phyloP scores from a whole-genome alignment of 2,329 filamentous ascomycete genomes.

The Cladophialophora carrionii region DNA sequence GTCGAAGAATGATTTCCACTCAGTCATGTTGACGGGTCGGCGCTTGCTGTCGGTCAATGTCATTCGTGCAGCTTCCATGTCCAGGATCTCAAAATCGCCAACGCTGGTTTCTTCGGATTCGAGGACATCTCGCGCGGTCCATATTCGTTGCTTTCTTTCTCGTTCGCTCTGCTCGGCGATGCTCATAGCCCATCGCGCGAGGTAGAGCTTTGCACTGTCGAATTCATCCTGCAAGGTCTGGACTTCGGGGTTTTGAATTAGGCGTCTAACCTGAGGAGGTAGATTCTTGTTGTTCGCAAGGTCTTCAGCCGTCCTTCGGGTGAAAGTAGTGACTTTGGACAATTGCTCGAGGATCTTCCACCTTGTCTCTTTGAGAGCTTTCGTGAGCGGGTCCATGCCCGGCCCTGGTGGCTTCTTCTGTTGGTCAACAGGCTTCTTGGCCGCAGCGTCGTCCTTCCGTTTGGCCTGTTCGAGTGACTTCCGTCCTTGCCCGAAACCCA shows the following conservation, averaged over 20 bases:
- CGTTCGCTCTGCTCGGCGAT: constrained; percentile 95
- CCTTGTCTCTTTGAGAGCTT: constrained; percentile 88
- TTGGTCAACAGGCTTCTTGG: constrained; percentile 45
- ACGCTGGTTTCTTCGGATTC: constrained; percentile 94
- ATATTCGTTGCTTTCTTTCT: constrained; percentile 82
- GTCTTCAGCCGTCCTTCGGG: constrained; percentile 85
- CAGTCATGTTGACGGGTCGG: constrained; percentile 74
- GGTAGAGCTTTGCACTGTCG: constrained; percentile 90
- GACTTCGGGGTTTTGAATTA: constrained; percentile 90
- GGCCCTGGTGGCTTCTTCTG: constrained; percentile 43
- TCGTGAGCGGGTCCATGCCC: constrained; percentile 85
- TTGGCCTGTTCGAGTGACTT: constrained; percentile 54
- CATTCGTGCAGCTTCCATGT: constrained; percentile 72
- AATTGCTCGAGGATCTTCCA: constrained; percentile 98
- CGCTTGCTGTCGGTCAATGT: constrained; percentile 72
- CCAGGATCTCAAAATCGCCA: constrained; percentile 92
- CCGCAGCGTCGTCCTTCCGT: constrained; percentile 45
- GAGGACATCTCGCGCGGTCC: constrained; percentile 88
- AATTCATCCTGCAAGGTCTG: constrained; percentile 96
- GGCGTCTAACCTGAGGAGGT: constrained; percentile 80
- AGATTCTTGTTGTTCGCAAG: constrained; percentile 88
- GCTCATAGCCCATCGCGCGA: constrained; percentile 97
- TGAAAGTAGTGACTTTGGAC: constrained; percentile 96
- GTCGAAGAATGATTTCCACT: constrained; percentile 94
- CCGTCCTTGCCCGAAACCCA: constrained; percentile 68